A percentile compares a stretch with the other conserved stretches of the same genome.
phyloP scores from a whole-genome alignment of 257 asterid genomes.

The Rehmannia glutinosa region DNA sequence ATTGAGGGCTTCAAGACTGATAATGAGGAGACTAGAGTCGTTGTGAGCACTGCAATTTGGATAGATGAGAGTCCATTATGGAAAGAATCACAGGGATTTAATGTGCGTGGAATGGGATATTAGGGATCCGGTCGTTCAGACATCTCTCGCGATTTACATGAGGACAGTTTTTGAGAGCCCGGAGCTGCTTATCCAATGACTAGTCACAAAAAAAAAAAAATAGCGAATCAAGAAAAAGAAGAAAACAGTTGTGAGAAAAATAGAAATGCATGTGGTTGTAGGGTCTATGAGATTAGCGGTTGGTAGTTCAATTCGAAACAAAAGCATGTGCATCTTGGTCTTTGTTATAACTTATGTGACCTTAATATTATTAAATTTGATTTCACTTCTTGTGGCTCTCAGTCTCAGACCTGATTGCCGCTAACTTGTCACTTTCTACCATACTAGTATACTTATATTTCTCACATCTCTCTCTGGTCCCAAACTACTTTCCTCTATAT shows the following conservation, averaged over 20 bases:
- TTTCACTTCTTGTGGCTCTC: slow-evolving; percentile 38
- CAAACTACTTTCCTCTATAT: slow-evolving; percentile 16
- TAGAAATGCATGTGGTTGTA: slow-evolving; percentile 69
- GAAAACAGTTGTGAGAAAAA: slow-evolving; percentile 24
- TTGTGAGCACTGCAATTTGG: too few relatives aligned
- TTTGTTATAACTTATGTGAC: slow-evolving; percentile 33
- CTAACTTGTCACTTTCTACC: slow-evolving; percentile 46
- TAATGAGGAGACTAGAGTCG: too few relatives aligned
- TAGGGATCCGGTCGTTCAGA: too few relatives aligned
- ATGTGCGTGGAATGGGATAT: too few relatives aligned
- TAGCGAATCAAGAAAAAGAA: not conserved
- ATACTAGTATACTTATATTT: not conserved
- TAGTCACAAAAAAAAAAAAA: too few relatives aligned
- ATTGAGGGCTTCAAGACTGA: too few relatives aligned
- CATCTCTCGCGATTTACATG: too few relatives aligned
- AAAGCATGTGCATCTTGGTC: slow-evolving; percentile 63
- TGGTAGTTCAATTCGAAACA: slow-evolving; percentile 68
- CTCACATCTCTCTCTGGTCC: not conserved
- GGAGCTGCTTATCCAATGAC: too few relatives aligned
- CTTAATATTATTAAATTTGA: slow-evolving; percentile 8
- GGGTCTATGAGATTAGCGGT: slow-evolving; percentile 54
- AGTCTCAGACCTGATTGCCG: slow-evolving; percentile 22
- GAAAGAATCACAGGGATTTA: too few relatives aligned
- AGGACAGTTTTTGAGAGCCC: too few relatives aligned
- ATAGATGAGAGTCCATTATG: too few relatives aligned